Evolutionary conservation across 164 flowering plant species (phyloP).

Genomic region (Dillenia suffruticosa): DNA sequence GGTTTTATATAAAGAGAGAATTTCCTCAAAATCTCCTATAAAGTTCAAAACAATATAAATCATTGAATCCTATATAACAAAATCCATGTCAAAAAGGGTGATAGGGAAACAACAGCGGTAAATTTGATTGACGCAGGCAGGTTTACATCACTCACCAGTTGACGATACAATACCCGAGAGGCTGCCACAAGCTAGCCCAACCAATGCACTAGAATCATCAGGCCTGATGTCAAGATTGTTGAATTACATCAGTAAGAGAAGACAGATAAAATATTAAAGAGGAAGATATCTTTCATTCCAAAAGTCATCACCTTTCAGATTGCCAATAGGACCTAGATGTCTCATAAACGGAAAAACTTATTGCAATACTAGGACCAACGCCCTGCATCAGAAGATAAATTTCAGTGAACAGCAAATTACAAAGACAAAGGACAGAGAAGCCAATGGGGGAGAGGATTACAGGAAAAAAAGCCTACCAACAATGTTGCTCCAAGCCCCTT

Average conservation of each 20-base stretch:
- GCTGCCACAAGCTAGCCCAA: slow-evolving; percentile 84
- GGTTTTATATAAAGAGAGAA: no score
- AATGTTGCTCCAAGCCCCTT: slow-evolving; percentile 89
- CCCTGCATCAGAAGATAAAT: slow-evolving; percentile 43
- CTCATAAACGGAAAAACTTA: slow-evolving; percentile 81
- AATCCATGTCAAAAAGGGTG: no score
- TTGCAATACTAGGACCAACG: slow-evolving; percentile 83
- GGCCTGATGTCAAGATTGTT: slow-evolving; percentile 45
- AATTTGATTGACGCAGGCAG: no score
- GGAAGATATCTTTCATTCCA: slow-evolving; percentile 2
- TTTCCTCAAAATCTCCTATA: no score
- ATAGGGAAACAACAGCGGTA: no score
- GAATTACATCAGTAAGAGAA: neutral
- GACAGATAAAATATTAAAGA: neutral
- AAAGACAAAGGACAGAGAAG: neutral
- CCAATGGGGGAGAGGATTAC: neutral
- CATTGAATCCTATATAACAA: no score
- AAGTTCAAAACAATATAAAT: no score
- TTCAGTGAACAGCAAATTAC: neutral
- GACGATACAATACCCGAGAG: slow-evolving; percentile 88
- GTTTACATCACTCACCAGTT: slow-evolving; percentile 43
- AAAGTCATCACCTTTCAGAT: slow-evolving; percentile 44
- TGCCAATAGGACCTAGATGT: slow-evolving; percentile 63
- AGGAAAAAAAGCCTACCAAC: slow-evolving; percentile 44
- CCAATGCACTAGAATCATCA: slow-evolving; percentile 52